Base-by-base conservation (phyloP, 2,329 filamentous ascomycete species). In the Colletotrichum sp. region DNA sequence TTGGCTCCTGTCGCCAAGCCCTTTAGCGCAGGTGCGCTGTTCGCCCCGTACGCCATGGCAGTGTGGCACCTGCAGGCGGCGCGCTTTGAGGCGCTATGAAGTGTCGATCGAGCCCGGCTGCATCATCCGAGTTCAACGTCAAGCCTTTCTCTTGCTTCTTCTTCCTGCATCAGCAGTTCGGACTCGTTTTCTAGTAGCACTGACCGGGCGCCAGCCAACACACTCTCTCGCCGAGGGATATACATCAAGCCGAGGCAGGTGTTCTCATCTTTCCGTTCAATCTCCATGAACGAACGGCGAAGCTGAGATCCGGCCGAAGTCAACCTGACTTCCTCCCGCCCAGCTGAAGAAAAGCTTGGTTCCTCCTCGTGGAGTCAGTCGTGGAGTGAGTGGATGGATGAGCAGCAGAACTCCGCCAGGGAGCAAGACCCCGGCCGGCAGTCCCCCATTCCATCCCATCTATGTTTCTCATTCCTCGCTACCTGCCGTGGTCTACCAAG, bases 11-110 rank as follows among this genome's bases (percentile, higher is more conserved):
- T 30, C 28, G 73, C 73, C 70, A 76, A 76, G 73, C 57, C 63
- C 70, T 18, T 68, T 73, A 73, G 69, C 59, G 63, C 62, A 34
- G 52, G 30, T 71, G 68, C 52, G 62, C 52, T 67, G 32, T 64
- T 32, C 57, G 57, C 57, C 30, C 16, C 39, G 24, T 28, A 73
- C 21, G 57, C 70, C 57, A 59, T 26, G 64, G 39, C 69, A 49
- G 32, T 15, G 28, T 68, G n/a, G 52, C 66, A 18, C 9, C 30
- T 69, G 71, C 59, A 21, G 44, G 44, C 44, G 44, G 59, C 68
- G 28, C 67, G 68, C 60, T 71, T 65, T 71, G 72, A 66, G 72
- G 62, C 62, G 72, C 69, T 72, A 63, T 72, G 72, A 68, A 72
- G 62, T 39, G 36, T 72, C 52, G 36, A 62, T 75, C 63, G 6